Conservation (phyloP, 140 eudicot species). For the Ambrosia hybrid region DNA sequence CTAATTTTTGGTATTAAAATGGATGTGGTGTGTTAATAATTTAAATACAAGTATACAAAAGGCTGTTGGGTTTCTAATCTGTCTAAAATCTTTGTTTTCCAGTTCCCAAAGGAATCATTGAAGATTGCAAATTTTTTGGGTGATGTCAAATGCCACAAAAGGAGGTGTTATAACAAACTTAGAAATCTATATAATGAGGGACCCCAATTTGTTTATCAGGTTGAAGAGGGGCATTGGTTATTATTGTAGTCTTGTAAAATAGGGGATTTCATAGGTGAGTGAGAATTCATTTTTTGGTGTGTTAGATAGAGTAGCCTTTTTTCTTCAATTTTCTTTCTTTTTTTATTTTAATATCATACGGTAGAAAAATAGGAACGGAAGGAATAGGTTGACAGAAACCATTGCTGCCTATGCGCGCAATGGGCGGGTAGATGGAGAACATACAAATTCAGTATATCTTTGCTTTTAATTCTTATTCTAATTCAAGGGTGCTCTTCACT, state of each 20-base stretch:
- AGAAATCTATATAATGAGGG: conserved; percentile 51
- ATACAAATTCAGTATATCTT: conserved; percentile 40
- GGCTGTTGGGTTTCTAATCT: conserved; percentile 27
- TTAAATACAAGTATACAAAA: not conserved
- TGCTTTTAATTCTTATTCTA: conserved; percentile 46
- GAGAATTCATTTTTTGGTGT: conserved; percentile 14
- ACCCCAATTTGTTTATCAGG: conserved; percentile 41
- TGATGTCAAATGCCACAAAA: conserved; percentile 35
- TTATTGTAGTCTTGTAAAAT: conserved; percentile 22
- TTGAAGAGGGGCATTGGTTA: conserved; percentile 44
- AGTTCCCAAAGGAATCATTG: conserved; percentile 38
- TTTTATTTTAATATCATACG: too few relatives aligned
- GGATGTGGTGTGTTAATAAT: too few relatives aligned
- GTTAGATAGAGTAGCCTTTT: not conserved
- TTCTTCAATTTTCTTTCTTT: too few relatives aligned
- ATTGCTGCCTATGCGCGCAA: conserved; percentile 60
- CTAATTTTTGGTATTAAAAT: too few relatives aligned
- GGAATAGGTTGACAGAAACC: conserved; percentile 38
- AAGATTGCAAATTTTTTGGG: conserved; percentile 26
- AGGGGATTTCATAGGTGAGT: conserved; percentile 27
- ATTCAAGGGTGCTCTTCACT: conserved; percentile 58
- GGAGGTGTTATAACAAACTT: conserved; percentile 28
- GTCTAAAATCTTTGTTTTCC: conserved; percentile 19
- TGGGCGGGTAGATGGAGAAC: conserved; percentile 77
- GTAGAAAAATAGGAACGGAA: not conserved